A percentile compares a stretch with the other conserved stretches of the same genome.
Evolutionary conservation across 768 basidiomycete species (phyloP).

Genomic region (Hypholoma sublateritium): DNA sequence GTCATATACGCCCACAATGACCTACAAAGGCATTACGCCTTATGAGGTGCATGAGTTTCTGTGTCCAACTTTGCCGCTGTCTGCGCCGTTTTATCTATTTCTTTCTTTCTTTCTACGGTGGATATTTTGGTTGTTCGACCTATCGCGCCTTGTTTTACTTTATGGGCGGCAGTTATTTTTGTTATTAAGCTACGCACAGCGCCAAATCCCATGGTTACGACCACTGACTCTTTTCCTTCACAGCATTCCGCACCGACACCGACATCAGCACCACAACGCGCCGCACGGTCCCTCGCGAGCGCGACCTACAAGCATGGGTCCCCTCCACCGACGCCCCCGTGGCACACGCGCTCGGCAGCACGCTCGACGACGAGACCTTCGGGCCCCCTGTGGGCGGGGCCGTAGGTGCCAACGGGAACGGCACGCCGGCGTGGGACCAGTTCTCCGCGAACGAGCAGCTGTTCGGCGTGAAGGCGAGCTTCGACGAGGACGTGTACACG

Average conservation of each 20-base stretch:
- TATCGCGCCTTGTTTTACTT: no score
- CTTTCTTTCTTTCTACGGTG: no score
- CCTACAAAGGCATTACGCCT: no score
- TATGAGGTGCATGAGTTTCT: no score
- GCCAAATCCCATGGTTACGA: not conserved
- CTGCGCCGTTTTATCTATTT: no score
- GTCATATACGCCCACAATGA: no score
- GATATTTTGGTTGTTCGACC: no score
- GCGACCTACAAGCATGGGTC: conserved; percentile 82
- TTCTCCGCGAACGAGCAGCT: conserved; percentile 91
- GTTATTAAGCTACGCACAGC: no score
- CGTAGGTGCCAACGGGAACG: conserved; percentile 56
- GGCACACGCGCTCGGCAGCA: conserved; percentile 21
- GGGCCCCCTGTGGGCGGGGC: not conserved
- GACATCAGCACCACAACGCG: conserved; percentile 67
- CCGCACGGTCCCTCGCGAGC: conserved; percentile 47
- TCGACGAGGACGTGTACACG: conserved; percentile 93
- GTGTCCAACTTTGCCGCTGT: no score
- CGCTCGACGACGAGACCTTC: conserved; percentile 46
- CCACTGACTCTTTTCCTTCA: conserved; percentile 4
- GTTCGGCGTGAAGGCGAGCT: conserved; percentile 89
- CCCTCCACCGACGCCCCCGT: conserved; percentile 37
- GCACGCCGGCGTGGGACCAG: conserved; percentile 79
- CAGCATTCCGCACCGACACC: conserved; percentile 81
- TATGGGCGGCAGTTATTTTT: no score